Conservation (phyloP, 2,329 filamentous ascomycete genomes). For the Curvularia lunata region DNA sequence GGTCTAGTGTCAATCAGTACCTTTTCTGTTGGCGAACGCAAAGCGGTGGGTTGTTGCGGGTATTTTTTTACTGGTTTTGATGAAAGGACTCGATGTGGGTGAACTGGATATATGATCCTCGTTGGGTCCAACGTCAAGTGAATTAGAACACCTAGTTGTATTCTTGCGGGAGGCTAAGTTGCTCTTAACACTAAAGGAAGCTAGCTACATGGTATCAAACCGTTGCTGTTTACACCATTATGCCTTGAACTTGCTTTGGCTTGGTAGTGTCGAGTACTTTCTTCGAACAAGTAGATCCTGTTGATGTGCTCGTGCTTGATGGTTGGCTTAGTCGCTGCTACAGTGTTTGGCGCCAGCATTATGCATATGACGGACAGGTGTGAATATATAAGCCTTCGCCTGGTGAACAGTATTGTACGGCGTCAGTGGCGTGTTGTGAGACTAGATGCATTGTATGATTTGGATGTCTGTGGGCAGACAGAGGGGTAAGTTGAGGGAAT, state of each 20-base stretch:
- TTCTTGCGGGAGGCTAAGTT: no score
- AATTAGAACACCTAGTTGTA: no score
- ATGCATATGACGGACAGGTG: not conserved
- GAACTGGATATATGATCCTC: no score
- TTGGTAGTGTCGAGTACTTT: no score
- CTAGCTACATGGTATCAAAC: no score
- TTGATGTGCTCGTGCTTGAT: no score
- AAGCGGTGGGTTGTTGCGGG: not conserved
- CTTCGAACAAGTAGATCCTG: no score
- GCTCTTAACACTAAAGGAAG: no score
- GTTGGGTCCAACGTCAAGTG: no score
- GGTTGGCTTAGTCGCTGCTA: not conserved
- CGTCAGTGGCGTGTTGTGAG: not conserved
- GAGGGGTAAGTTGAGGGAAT: not conserved
- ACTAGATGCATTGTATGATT: not conserved
- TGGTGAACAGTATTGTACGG: not conserved
- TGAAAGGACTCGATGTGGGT: no score
- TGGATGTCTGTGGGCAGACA: not conserved
- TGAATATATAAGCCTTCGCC: not conserved
- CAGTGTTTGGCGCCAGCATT: not conserved
- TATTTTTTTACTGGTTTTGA: not conserved
- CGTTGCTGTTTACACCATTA: no score
- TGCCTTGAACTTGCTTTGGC: no score
- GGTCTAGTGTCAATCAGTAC: not conserved
- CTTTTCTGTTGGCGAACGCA: not conserved